Base-by-base conservation (phyloP, 129 eudicot species). In the Pulicaria dysenterica region DNA sequence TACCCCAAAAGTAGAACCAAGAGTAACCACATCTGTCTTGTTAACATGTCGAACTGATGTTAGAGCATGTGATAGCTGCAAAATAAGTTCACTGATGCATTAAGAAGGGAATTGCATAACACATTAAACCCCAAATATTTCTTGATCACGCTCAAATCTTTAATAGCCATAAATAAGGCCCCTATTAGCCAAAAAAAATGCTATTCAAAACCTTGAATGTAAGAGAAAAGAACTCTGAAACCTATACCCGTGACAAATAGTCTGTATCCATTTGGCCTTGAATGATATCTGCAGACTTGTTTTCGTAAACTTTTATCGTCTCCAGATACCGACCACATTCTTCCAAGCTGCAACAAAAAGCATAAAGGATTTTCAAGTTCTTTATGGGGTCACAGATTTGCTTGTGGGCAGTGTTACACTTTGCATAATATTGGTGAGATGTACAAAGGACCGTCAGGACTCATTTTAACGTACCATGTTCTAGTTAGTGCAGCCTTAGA, bases 1-100 rank as follows among this genome's bases (percentile, higher is more conserved):
- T 92, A 94, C 99, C 91, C 97, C 99, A 69, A 94, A 94, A 58
- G 99, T 90, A 74, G 99, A 94, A 15, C 99, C 99, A 65, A 94
- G 93, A 66, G 99, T 94, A 65, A 94, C 97, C 78, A 90, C 97
- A 81, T 94, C 99, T 57, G 99, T 90, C 85, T 90, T 94, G 78
- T 94, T 90, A 62, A 94, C 96, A 81, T 86, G 99, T n/a, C 99
- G 89, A 71, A 94, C 73, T 36, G 91, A 24, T 69, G 99, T 94
- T 36, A 94, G 88, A 40, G 97, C 89, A 57, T 90, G 96, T 66
- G 88, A 90, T 73, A 94, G 70, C 99, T 94, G 70, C 78, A 80
- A 79, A 7, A 36, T 49, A 74, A 75, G 15, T 73, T 24, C 42
- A 41, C 68, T 49, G 69, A 60, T n/a, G 36, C 46, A 41, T 64